Conservation (phyloP, 345 rosid genomes). For the Eucalyptus curtisii region DNA sequence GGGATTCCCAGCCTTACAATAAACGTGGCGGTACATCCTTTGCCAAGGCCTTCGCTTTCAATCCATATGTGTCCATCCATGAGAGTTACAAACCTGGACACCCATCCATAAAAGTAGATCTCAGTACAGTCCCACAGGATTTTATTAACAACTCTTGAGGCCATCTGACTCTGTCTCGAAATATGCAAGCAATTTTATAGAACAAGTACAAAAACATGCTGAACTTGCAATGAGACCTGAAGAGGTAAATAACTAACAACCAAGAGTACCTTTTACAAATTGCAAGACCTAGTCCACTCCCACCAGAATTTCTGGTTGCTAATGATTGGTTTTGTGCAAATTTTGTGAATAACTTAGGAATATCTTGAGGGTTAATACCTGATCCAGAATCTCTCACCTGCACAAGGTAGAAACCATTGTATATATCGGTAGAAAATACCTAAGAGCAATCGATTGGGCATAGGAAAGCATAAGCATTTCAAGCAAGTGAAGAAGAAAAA, state of each 20-base stretch:
- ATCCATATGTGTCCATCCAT: slow-evolving; percentile 98
- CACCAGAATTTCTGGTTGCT: slow-evolving; percentile 53
- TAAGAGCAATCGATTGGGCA: not conserved
- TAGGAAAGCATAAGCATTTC: not conserved
- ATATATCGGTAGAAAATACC: not conserved
- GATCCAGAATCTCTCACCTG: slow-evolving; percentile 91
- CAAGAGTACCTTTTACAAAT: slow-evolving; percentile 81
- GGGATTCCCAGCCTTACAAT: slow-evolving; percentile 69
- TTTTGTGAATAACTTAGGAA: slow-evolving; percentile 77
- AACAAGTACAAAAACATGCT: not conserved
- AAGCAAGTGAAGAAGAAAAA: slow-evolving; percentile 2
- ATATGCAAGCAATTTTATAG: not conserved
- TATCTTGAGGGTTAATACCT: slow-evolving; percentile 83
- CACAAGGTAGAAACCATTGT: not conserved
- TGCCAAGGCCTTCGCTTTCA: slow-evolving; percentile 92
- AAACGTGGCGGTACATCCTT: slow-evolving; percentile 84
- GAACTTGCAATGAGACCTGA: not conserved
- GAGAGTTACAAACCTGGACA: slow-evolving; percentile 82
- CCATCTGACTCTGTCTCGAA: not conserved
- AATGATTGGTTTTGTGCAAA: slow-evolving; percentile 75
- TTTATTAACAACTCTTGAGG: not conserved
- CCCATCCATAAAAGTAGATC: not conserved
- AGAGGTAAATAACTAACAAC: not conserved
- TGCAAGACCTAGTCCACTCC: slow-evolving; percentile 97
- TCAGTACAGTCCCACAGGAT: not conserved